Evolutionary conservation across 352 stramenopile genomes (phyloP).

Genomic region (Pythium periplocum): DNA sequence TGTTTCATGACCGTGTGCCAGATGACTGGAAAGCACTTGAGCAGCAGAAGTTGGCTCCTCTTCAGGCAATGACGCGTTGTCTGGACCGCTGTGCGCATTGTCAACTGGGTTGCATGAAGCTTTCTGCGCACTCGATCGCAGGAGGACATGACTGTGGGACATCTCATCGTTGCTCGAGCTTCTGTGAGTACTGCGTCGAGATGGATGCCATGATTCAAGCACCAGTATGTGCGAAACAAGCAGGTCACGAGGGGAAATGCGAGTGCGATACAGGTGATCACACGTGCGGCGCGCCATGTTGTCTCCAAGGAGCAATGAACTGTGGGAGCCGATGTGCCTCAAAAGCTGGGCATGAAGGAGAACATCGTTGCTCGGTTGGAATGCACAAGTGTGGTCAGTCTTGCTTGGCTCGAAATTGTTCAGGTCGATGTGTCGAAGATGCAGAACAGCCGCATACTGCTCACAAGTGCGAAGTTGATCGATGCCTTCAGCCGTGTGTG

Average conservation of each 20-base stretch:
- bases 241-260: slow-evolving; percentile 61
- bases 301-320: slow-evolving; percentile 34
- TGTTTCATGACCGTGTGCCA: slow-evolving; percentile 29
- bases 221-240: slow-evolving; percentile 39
- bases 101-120: slow-evolving; percentile 61
- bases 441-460: slow-evolving; percentile 39
- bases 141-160: slow-evolving; percentile 44
- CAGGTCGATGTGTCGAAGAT: slow-evolving; percentile 40
- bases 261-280: slow-evolving; percentile 60
- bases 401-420: slow-evolving; percentile 41
- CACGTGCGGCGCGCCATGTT: slow-evolving; percentile 49
- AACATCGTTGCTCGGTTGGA: slow-evolving; percentile 50
- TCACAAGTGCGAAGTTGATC: slow-evolving; percentile 60
- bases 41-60: slow-evolving; percentile 33
- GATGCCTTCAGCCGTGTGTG: slow-evolving; percentile 51
- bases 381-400: slow-evolving; percentile 50
- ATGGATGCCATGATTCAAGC: slow-evolving; percentile 19
- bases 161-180: slow-evolving; percentile 33
- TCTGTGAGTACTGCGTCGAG: slow-evolving; percentile 48
- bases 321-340: slow-evolving; percentile 43
- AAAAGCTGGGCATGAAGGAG: slow-evolving; percentile 32
- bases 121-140: slow-evolving; percentile 24
- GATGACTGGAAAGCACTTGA: slow-evolving; percentile 47
- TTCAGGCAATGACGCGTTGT: slow-evolving; percentile 54
- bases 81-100: slow-evolving; percentile 45